Base-by-base conservation (phyloP, 768 basidiomycete species). In the Pulveroboletus sp. region DNA sequence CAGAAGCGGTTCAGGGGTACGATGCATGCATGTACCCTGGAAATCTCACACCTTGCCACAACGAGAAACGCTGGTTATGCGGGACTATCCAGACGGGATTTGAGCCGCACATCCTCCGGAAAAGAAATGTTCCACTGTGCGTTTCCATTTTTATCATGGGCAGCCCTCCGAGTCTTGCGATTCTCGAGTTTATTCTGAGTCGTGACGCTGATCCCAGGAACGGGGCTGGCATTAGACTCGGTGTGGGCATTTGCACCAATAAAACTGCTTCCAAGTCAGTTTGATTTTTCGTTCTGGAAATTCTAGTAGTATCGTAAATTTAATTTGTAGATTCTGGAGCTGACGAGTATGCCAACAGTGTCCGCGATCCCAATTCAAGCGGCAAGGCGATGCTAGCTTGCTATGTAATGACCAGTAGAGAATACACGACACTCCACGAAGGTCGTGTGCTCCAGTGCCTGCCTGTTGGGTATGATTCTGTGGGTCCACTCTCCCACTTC, bases 221-320 rank as follows among this genome's bases (percentile, higher is more conserved):
- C n/a, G 51, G 40, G 2, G 1, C 4, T 8, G 63, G 63, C 3
- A 54, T 63, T 8, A 53, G 62, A 38, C 57, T 63, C 3, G 63
- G 63, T 1, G 61, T 58, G 12, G 63, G 63, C 20, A 53, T 64
- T 17, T 65, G 65, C 24, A 58, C 63, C 4, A 63, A 48, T 13
- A 35, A 34, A 7, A 20, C 53, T 1, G 61, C 63, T 26, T 61
- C 61, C 32, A 65, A 64, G 63, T 65, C 1, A 45, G 51, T 14
- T 36, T 22, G 3, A 3, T 30, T 35, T 19, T 43, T 22, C 19
- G 31, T 24, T 30, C 3, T 36, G 13, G 14, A 42, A 30, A 30
- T 5, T 30, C 23, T n/a, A 19, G 29, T n/a, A 3, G 4, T 2
- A 26, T 5, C 1, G 17, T 14, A 1, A 10, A 34, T 34, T 49